A percentile compares a stretch with the other conserved stretches of the same genome.
phyloP scores from a whole-genome alignment of 2,329 filamentous ascomycete species.

The Apiospora pterosperma region DNA sequence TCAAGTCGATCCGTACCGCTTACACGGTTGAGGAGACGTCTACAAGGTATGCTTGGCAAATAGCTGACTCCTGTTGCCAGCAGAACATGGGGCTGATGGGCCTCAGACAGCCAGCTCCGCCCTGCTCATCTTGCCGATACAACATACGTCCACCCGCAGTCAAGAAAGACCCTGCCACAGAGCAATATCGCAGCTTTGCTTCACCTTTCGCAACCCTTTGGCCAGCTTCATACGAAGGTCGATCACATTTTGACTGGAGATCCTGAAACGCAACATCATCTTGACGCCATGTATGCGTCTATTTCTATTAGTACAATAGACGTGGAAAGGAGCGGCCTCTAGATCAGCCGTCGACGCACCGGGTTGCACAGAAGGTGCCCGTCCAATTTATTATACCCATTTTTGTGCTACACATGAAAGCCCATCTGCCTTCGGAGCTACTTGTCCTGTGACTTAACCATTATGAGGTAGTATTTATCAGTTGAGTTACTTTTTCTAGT shows the following conservation, averaged over 20 bases:
- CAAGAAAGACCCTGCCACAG: background rate
- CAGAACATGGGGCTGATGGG: background rate
- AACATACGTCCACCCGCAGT: background rate
- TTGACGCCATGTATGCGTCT: background rate
- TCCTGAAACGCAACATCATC: background rate
- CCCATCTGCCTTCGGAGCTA: background rate
- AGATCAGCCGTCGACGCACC: background rate
- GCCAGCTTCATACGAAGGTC: background rate
- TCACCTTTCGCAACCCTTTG: background rate
- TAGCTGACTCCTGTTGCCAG: background rate
- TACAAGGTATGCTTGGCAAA: background rate
- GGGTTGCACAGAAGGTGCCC: background rate
- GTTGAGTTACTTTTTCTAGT: background rate
- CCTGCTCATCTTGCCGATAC: background rate
- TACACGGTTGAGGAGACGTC: no score
- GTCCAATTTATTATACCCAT: background rate
- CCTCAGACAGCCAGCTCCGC: background rate
- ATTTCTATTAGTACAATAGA: no score
- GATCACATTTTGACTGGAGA: background rate
- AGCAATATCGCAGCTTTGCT: background rate
- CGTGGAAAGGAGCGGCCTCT: background rate
- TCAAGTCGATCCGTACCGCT: no score
- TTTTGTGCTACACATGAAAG: background rate
- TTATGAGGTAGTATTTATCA: background rate
- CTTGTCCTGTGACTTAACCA: background rate